phyloP scores from a whole-genome alignment of 257 asterid genomes.

The Ajuga chamaepitys region DNA sequence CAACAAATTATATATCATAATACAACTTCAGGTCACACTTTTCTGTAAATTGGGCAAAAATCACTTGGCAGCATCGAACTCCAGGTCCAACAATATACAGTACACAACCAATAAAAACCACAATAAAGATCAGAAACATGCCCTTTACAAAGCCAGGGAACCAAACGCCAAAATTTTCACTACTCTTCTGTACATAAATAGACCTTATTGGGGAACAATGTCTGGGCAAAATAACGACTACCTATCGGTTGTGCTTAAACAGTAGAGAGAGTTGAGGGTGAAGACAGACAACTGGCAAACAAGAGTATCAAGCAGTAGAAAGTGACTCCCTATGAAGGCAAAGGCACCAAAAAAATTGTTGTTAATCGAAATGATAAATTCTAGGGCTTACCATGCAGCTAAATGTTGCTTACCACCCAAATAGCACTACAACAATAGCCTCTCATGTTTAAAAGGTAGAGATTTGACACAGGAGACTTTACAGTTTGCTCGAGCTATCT shows the following conservation, averaged over 20 bases:
- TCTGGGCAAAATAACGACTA: background rate
- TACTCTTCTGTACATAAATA: slow-evolving; percentile 6
- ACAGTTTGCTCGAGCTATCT: background rate
- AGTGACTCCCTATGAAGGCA: background rate
- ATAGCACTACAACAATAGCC: background rate
- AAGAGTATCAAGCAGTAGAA: background rate
- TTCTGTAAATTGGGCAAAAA: too few species aligned
- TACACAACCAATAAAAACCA: background rate
- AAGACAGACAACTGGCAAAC: background rate
- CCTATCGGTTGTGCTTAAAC: too few species aligned
- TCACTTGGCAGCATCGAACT: too few species aligned
- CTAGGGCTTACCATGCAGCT: background rate
- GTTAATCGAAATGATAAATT: background rate
- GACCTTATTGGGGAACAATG: background rate
- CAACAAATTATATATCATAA: too few species aligned
- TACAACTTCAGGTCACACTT: too few species aligned
- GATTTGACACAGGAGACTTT: slow-evolving; percentile 2
- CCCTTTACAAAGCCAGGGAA: background rate
- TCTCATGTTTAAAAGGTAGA: background rate
- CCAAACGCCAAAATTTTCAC: background rate
- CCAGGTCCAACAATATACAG: too few species aligned
- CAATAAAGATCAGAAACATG: background rate
- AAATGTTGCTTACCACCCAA: background rate
- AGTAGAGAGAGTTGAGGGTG: background rate
- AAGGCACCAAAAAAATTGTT: background rate